phyloP scores from a whole-genome alignment of 2,329 filamentous ascomycete species.

The Acrocalymma vagum region DNA sequence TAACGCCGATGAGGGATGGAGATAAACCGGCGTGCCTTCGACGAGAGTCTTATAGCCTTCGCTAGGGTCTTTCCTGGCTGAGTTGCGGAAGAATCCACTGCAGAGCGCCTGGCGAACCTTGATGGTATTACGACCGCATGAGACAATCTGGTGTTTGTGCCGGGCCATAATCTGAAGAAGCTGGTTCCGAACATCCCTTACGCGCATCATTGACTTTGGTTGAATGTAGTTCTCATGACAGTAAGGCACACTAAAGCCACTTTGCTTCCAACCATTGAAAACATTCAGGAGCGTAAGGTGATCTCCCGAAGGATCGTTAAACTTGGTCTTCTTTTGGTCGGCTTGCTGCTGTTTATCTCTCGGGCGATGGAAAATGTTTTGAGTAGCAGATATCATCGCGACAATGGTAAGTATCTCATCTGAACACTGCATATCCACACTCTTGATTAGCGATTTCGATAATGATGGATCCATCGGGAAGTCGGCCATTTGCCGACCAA shows the following conservation, averaged over 20 bases:
- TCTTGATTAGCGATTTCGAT: conserved; percentile 88
- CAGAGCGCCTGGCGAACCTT: conserved; percentile 90
- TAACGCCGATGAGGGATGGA: conserved; percentile 89
- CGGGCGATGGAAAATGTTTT: conserved; percentile 90
- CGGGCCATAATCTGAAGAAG: conserved; percentile 93
- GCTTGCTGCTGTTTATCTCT: conserved; percentile 97
- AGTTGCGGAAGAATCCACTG: conserved; percentile 93
- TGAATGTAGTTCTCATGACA: conserved; percentile 99
- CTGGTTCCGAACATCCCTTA: conserved; percentile 91
- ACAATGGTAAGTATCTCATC: conserved; percentile 96
- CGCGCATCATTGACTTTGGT: conserved; percentile 84
- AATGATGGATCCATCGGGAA: conserved; percentile 97
- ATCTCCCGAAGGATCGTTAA: conserved; percentile 93
- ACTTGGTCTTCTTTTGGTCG: conserved; percentile 97
- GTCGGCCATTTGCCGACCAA: conserved; percentile 97
- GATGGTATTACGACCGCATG: conserved; percentile 86
- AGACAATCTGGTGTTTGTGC: conserved; percentile 82
- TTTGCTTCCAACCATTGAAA: conserved; percentile 95
- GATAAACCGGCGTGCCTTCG: conserved; percentile 91
- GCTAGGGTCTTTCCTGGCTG: conserved; percentile 91
- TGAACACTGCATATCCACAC: conserved; percentile 86
- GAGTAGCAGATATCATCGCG: conserved; percentile 71
- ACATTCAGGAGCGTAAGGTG: conserved; percentile 96
- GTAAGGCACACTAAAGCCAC: conserved; percentile 84
- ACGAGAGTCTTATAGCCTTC: conserved; percentile 98